Percentiles rank a stretch among this genome's conserved stretches.
Conservation (phyloP, 1,139 yeast species). For the Taphrina populina region DNA sequence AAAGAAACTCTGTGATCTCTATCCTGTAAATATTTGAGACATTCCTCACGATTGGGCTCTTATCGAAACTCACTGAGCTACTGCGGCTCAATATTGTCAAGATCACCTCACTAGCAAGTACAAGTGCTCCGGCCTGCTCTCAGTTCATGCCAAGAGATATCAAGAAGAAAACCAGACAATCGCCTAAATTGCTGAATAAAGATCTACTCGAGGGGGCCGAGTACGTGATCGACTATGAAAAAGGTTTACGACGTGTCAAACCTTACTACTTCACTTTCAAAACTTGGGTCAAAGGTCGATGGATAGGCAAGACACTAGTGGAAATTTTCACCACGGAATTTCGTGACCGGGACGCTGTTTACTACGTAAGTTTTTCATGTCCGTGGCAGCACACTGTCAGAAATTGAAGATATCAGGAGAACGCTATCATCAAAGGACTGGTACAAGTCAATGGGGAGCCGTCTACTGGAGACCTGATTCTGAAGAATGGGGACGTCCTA, state of each 20-base stretch:
- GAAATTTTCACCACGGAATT: constrained; percentile 84
- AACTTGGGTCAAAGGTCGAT: constrained; percentile 86
- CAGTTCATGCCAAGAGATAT: constrained; percentile 25
- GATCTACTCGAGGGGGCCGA: constrained; percentile 43
- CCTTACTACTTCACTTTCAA: constrained; percentile 88
- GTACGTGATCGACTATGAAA: constrained; percentile 45
- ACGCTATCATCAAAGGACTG: constrained; percentile 67
- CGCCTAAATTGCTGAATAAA: constrained; percentile 25
- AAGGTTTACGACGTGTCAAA: constrained; percentile 61
- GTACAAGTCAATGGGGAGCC: constrained; percentile 68
- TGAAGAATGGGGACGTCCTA: constrained; percentile 81
- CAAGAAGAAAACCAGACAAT: constrained; percentile 17
- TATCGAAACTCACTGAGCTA: too few species aligned
- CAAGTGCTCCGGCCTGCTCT: neutral
- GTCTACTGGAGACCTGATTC: constrained; percentile 63
- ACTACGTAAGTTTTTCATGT: constrained; percentile 50
- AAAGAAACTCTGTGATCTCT: too few species aligned
- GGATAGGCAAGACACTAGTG: constrained; percentile 77
- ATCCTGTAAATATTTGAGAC: too few species aligned
- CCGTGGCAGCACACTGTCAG: neutral
- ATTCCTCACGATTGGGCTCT: too few species aligned
- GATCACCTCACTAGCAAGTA: neutral
- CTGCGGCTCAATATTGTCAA: too few species aligned
- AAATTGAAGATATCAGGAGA: constrained; percentile 40
- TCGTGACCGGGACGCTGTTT: constrained; percentile 69